Conservation (phyloP, 129 eudicot species). For the Pittosporum tobira region DNA sequence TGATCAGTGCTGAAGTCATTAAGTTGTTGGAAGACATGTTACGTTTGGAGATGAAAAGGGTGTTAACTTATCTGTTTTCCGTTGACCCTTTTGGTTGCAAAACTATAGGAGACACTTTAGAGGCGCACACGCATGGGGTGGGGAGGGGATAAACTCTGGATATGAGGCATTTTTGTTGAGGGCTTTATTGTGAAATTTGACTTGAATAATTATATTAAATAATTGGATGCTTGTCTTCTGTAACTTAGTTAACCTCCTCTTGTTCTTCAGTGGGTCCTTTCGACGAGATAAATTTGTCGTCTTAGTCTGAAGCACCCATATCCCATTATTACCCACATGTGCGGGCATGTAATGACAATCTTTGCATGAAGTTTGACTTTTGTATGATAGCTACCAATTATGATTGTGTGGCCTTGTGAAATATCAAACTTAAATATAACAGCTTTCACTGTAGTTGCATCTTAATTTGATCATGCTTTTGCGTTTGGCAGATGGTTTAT, state of each 20-base stretch:
- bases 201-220: too few species aligned
- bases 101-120: too few species aligned
- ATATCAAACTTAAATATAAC: constrained; percentile 15
- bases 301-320: background rate
- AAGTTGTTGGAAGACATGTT: too few species aligned
- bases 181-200: too few species aligned
- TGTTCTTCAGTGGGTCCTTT: background rate
- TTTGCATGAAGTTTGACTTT: constrained; percentile 6
- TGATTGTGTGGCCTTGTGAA: constrained; percentile 1
- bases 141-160: too few species aligned
- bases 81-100: too few species aligned
- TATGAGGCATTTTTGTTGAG: too few species aligned
- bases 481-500: constrained; percentile 77
- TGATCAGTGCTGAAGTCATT: too few species aligned
- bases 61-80: too few species aligned
- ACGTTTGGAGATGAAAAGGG: too few species aligned
- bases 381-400: background rate
- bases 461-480: constrained; percentile 10
- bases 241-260: background rate
- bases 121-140: too few species aligned
- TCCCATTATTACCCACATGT: background rate
- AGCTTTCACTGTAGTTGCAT: background rate
- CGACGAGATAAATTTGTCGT: background rate
- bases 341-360: constrained; percentile 9
- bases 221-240: background rate